Evolutionary conservation across 768 basidiomycete genomes (phyloP).

Genomic region (Tulasnella sp.): DNA sequence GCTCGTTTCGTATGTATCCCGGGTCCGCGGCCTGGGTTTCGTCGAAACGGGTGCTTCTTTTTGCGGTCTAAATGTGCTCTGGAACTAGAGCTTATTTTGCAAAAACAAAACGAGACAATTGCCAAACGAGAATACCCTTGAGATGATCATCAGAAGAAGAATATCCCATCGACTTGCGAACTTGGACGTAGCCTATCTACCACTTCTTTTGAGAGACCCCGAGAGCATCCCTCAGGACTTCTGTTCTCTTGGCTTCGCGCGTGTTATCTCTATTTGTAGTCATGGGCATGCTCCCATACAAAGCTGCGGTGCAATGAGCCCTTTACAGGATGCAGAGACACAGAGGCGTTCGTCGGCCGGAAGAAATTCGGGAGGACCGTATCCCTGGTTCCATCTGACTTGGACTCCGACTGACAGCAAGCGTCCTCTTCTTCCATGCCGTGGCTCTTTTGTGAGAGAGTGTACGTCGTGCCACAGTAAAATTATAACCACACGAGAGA

Average conservation of each 20-base stretch:
- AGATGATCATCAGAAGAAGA: neutral
- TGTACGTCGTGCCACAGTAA: neutral
- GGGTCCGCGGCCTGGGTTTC: neutral
- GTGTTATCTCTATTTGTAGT: neutral
- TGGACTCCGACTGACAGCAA: conserved; percentile 2
- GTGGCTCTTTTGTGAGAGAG: neutral
- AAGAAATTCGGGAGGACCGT: neutral
- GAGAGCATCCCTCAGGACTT: neutral
- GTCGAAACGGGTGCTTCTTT: neutral
- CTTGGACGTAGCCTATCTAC: neutral
- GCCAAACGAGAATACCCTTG: neutral
- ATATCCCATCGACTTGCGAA: neutral
- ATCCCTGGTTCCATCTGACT: neutral
- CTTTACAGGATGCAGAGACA: neutral
- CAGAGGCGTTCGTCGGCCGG: neutral
- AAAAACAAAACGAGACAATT: neutral
- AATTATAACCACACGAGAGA: too few species aligned
- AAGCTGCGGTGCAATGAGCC: neutral
- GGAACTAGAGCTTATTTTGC: neutral
- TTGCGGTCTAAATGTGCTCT: neutral
- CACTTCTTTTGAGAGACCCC: neutral
- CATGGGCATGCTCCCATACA: neutral
- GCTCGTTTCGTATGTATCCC: neutral
- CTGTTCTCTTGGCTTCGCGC: neutral
- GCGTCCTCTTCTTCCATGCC: neutral